Percentiles rank a stretch among this genome's conserved stretches.
These are phyloP conservation scores for Primulina huaijiensis DNA, from an alignment of 257 asterid genomes.

Conservation along the genomic window DNA sequence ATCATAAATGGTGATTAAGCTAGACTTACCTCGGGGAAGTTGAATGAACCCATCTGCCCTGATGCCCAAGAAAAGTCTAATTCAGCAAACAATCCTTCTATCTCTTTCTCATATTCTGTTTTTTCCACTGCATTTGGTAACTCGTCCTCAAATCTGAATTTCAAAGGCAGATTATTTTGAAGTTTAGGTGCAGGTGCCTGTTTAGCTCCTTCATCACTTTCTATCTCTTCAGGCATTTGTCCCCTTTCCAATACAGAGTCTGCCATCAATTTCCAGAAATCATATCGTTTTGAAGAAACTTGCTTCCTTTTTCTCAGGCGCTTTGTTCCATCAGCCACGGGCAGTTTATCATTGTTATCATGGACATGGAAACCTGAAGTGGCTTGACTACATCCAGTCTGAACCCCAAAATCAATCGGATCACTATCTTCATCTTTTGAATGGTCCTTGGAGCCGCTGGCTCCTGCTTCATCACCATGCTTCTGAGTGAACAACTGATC, in stretches of 20 bases:
- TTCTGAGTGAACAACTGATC: constrained; percentile 5
- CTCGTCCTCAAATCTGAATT: constrained; percentile 50
- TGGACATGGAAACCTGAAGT: not conserved
- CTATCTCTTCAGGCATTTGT: constrained; percentile 6
- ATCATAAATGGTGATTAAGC: not conserved
- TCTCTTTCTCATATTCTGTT: constrained; percentile 34
- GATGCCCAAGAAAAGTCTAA: constrained; percentile 8
- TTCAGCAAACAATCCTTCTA: constrained; percentile 37
- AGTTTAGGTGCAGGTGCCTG: constrained; percentile 6
- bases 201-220: constrained; percentile 19
- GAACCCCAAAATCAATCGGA: constrained; percentile 9
- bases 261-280: constrained; percentile 30
- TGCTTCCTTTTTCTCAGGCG: constrained; percentile 7
- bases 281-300: constrained; percentile 5
- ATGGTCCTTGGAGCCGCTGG: not conserved
- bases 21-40: constrained; percentile 28
- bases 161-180: constrained; percentile 29
- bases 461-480: constrained; percentile 7
- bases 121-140: constrained; percentile 30
- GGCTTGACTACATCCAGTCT: not conserved
- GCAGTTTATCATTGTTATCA: not conserved
- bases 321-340: constrained; percentile 3
- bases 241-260: constrained; percentile 29
- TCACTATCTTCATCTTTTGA: not conserved
- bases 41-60: constrained; percentile 10